These are phyloP conservation scores for Xylaria sp. DNA, from an alignment of 2,329 filamentous ascomycete species.

Conservation along the genomic window DNA sequence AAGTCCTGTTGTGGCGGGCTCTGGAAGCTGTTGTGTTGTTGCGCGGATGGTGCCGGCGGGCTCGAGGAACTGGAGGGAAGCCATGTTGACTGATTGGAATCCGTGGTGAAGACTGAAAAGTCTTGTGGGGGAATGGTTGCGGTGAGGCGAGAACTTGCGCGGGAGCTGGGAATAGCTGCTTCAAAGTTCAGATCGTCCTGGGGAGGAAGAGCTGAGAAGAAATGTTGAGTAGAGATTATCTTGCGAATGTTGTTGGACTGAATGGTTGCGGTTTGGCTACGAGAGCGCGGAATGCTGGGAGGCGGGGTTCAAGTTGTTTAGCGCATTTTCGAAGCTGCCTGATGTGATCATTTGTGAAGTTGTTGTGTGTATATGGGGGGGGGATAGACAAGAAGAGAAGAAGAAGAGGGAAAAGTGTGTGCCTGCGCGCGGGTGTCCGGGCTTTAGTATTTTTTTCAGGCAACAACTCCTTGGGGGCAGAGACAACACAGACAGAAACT, in stretches of 20 bases:
- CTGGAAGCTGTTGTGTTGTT: conserved; percentile 57
- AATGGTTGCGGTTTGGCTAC: conserved; percentile 59
- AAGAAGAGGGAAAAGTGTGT: conserved; percentile 36
- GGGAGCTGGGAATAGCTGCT: conserved; percentile 62
- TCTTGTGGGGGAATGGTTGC: conserved; percentile 68
- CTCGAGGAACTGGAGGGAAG: conserved; percentile 70
- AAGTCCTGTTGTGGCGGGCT: conserved; percentile 73
- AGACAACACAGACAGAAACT: neutral
- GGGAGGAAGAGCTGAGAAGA: conserved; percentile 57
- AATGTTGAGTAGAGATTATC: conserved; percentile 54
- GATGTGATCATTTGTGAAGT: conserved; percentile 40
- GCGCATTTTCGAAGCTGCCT: conserved; percentile 61
- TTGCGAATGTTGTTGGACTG: conserved; percentile 50
- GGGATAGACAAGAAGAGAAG: conserved; percentile 44
- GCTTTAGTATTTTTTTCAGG: conserved; percentile 43
- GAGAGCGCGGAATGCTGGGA: conserved; percentile 41
- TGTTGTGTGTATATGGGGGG: conserved; percentile 43
- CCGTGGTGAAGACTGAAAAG: conserved; percentile 81
- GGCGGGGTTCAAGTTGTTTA: conserved; percentile 51
- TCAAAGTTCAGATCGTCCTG: conserved; percentile 72
- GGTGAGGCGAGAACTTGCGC: conserved; percentile 63
- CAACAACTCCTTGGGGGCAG: conserved; percentile 31
- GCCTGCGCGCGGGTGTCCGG: conserved; percentile 33
- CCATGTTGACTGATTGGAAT: conserved; percentile 78
- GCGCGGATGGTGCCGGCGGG: conserved; percentile 68